These are phyloP conservation scores for Dryadomyces quercus-mongolicae DNA, from an alignment of 2,329 filamentous ascomycete species.

Conservation along the genomic window DNA sequence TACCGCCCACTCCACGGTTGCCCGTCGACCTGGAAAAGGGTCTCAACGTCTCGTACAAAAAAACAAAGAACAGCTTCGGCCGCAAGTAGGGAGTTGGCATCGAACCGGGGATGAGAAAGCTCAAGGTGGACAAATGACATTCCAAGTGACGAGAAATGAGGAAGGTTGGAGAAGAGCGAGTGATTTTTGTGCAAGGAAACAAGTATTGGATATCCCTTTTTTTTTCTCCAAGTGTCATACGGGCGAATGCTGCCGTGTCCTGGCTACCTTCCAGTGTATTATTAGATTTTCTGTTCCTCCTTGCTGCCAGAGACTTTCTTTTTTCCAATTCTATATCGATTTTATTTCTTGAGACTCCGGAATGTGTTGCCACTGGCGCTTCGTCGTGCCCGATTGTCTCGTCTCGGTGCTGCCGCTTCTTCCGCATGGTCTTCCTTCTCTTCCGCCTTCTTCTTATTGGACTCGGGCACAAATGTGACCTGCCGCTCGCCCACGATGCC, in stretches of 20 bases:
- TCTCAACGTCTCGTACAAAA: conserved; percentile 10
- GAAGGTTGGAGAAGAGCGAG: neutral
- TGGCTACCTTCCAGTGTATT: neutral
- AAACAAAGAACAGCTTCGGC: conserved; percentile 15
- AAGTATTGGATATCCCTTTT: neutral
- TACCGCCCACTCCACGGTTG: conserved; percentile 46
- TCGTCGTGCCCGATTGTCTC: conserved; percentile 35
- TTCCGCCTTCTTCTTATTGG: conserved; percentile 30
- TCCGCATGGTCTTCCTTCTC: conserved; percentile 16
- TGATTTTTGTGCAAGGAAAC: neutral
- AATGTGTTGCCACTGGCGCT: conserved; percentile 70
- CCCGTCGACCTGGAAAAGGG: conserved; percentile 50
- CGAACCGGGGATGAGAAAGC: neutral
- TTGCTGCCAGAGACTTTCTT: neutral
- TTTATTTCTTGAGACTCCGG: conserved; percentile 37
- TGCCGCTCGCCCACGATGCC: conserved; percentile 50
- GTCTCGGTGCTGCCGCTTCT: conserved; percentile 17
- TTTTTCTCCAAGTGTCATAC: neutral
- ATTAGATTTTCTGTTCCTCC: neutral
- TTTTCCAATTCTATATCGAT: neutral
- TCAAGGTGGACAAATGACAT: neutral
- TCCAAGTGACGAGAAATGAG: neutral
- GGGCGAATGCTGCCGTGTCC: neutral
- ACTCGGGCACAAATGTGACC: conserved; percentile 60
- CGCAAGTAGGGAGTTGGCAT: conserved; percentile 15